Evolutionary conservation across 1,284 basidiomycete species (phyloP).

Genomic region (Termitomyces sp.): DNA sequence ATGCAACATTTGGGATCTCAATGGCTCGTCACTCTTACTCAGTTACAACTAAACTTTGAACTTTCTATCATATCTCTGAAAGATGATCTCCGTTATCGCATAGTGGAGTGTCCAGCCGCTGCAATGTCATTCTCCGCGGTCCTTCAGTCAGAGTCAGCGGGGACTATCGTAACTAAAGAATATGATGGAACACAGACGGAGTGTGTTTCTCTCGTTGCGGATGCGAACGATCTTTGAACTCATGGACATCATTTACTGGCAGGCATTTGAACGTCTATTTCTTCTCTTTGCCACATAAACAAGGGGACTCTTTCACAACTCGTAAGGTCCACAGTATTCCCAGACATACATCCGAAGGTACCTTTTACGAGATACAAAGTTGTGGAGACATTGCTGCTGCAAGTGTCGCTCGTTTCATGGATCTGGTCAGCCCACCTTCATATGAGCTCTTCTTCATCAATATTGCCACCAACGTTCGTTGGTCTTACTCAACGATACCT

Average conservation of each 20-base stretch:
- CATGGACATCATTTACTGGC: neutral
- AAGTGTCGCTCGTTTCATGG: conserved; percentile 28
- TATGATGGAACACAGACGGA: conserved; percentile 10
- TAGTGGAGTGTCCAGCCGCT: conserved; percentile 30
- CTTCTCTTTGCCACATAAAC: conserved; percentile 8
- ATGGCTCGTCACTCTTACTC: conserved; percentile 45
- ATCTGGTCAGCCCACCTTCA: conserved; percentile 20
- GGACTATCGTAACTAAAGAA: conserved; percentile 28
- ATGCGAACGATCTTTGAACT: neutral
- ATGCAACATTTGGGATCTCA: conserved; percentile 42
- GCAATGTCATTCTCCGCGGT: conserved; percentile 31
- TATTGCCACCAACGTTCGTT: conserved; percentile 24
- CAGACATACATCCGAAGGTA: conserved; percentile 17
- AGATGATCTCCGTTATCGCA: conserved; percentile 26
- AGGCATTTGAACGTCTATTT: conserved; percentile 17
- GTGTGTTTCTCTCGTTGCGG: conserved; percentile 2
- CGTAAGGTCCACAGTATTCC: conserved; percentile 11
- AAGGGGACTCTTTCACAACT: conserved; percentile 3
- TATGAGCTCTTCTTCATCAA: conserved; percentile 37
- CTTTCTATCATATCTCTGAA: conserved; percentile 40
- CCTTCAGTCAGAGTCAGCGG: conserved; percentile 15
- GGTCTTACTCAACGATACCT: conserved; percentile 27
- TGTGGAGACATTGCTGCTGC: conserved; percentile 29
- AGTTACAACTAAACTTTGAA: conserved; percentile 24
- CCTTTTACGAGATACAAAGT: conserved; percentile 24